A percentile compares a stretch with the other conserved stretches of the same genome.
Evolutionary conservation across 2,329 filamentous ascomycete species (phyloP).

Genomic region (Aureobasidium sp.): DNA sequence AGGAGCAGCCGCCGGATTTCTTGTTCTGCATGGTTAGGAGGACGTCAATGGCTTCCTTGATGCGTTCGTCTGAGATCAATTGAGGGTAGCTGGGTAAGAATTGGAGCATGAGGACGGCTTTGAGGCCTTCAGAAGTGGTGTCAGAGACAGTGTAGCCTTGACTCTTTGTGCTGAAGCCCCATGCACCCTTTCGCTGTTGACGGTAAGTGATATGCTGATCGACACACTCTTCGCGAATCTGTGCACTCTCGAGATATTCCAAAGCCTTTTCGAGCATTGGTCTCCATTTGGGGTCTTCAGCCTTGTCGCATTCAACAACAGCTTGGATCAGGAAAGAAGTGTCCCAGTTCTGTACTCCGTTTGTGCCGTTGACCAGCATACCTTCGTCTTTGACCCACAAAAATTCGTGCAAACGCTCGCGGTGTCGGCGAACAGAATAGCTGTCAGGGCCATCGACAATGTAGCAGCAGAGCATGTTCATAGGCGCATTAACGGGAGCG

Average conservation of each 20-base stretch:
- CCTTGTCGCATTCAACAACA: slow-evolving; percentile 68
- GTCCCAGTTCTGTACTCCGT: slow-evolving; percentile 97
- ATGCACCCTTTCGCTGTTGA: slow-evolving; percentile 83
- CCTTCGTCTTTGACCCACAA: slow-evolving; percentile 89
- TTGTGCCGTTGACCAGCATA: slow-evolving; percentile 92
- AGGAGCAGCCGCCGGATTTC: slow-evolving; percentile 69
- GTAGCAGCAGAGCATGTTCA: slow-evolving; percentile 85
- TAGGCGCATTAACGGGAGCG: slow-evolving; percentile 79
- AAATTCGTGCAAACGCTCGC: slow-evolving; percentile 75
- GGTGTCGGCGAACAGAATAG: slow-evolving; percentile 62
- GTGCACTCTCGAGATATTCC: slow-evolving; percentile 79
- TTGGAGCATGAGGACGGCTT: slow-evolving; percentile 78
- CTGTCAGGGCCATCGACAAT: slow-evolving; percentile 73
- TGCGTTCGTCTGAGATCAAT: slow-evolving; percentile 64
- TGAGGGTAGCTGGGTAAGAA: slow-evolving; percentile 65
- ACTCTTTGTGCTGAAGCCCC: slow-evolving; percentile 87
- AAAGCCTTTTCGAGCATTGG: slow-evolving; percentile 78
- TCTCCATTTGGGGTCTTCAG: slow-evolving; percentile 66
- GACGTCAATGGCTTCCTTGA: slow-evolving; percentile 85
- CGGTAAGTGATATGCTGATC: slow-evolving; percentile 78
- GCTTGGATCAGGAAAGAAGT: slow-evolving; percentile 85
- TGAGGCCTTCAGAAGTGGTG: slow-evolving; percentile 85
- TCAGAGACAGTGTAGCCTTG: slow-evolving; percentile 96
- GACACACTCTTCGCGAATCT: slow-evolving; percentile 74
- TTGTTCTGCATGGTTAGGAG: slow-evolving; percentile 84